These are phyloP conservation scores for Fonsecaea erecta DNA, from an alignment of 2,329 filamentous ascomycete genomes.

Conservation along the genomic window DNA sequence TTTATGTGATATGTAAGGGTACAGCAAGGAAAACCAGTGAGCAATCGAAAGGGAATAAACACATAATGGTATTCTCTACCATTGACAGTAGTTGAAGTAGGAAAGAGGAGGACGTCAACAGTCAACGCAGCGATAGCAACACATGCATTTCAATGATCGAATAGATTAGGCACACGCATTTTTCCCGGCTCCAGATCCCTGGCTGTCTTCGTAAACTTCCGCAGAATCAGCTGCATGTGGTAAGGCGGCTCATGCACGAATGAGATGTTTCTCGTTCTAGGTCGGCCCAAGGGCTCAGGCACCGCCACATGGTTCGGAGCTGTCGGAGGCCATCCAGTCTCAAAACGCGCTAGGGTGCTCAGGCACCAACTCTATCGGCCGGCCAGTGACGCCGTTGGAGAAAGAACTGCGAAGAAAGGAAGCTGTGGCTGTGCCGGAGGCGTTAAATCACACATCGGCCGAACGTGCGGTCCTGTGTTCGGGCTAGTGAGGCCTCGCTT, in stretches of 20 bases:
- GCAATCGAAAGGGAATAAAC: background rate
- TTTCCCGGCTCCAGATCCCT: background rate
- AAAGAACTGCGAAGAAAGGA: background rate
- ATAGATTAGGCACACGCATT: constrained; percentile 2
- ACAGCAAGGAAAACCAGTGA: background rate
- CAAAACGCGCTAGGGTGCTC: background rate
- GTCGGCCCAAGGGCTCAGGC: background rate
- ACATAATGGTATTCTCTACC: background rate
- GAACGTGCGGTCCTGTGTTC: background rate
- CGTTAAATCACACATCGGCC: background rate
- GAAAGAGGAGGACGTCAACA: background rate
- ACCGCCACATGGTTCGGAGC: constrained; percentile 3
- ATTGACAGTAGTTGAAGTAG: background rate
- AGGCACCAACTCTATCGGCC: background rate
- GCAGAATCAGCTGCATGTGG: background rate
- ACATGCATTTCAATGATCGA: background rate
- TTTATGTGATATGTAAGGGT: background rate
- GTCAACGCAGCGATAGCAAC: background rate
- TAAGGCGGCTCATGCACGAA: background rate
- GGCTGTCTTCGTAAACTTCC: background rate
- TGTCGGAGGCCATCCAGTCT: background rate
- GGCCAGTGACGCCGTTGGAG: background rate
- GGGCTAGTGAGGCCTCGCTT: background rate
- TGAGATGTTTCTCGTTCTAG: background rate
- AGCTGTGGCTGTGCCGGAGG: background rate